Percentiles rank a stretch among this genome's conserved stretches.
These are phyloP conservation scores for Simplicillium aogashimaense DNA, from an alignment of 2,329 filamentous ascomycete species.

Conservation along the genomic window DNA sequence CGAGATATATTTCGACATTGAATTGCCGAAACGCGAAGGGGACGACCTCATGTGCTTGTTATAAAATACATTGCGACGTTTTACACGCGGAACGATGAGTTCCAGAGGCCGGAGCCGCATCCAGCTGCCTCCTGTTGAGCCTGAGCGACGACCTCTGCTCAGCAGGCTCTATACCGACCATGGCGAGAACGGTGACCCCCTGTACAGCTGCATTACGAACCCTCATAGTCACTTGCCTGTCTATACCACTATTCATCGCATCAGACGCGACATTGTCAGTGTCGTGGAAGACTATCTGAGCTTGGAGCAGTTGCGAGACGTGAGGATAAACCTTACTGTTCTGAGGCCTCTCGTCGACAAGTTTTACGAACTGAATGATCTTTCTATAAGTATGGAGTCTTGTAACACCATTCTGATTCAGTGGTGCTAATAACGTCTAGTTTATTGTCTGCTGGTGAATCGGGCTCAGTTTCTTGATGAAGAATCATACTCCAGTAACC, in stretches of 20 bases:
- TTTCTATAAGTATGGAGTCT: conserved; percentile 52
- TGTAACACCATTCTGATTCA: background rate
- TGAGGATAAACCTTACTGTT: conserved; percentile 71
- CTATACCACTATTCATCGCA: conserved; percentile 69
- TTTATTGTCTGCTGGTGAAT: conserved; percentile 79
- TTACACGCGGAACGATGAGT: background rate
- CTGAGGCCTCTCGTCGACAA: conserved; percentile 77
- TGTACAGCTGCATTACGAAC: conserved; percentile 46
- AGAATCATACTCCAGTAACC: conserved; percentile 64
- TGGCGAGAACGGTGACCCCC: conserved; percentile 19
- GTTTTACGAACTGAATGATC: conserved; percentile 68
- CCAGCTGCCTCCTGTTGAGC: conserved; percentile 16
- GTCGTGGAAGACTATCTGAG: conserved; percentile 56
- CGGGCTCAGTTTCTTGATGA: conserved; percentile 70
- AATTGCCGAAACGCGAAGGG: no score
- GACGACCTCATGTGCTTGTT: background rate
- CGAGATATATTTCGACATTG: no score
- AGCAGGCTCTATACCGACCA: conserved; percentile 19
- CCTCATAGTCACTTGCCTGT: conserved; percentile 56
- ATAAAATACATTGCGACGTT: background rate
- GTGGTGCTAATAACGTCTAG: conserved; percentile 25
- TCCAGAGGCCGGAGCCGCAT: conserved; percentile 15
- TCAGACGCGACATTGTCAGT: conserved; percentile 52
- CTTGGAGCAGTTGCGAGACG: conserved; percentile 67
- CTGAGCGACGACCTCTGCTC: conserved; percentile 25